phyloP scores from a whole-genome alignment of 441 rosid genomes.

The Erodium texanum region DNA sequence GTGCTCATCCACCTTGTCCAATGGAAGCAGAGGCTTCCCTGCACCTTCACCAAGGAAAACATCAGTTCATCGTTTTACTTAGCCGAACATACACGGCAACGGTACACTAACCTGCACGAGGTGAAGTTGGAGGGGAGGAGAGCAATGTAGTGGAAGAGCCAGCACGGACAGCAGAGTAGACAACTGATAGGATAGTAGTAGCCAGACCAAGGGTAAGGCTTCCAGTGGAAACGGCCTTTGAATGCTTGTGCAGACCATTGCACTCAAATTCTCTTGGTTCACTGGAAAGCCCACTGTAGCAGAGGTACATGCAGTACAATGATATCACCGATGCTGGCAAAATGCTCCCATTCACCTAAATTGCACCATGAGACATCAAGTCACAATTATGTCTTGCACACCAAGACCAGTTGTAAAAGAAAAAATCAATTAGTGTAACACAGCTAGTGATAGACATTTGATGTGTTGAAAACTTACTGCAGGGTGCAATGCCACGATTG shows the following conservation, averaged over 20 bases:
- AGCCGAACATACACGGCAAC: too few species aligned
- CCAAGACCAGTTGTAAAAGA: not conserved
- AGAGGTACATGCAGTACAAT: conserved; percentile 83
- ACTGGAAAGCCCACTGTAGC: conserved; percentile 93
- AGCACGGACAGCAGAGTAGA: conserved; percentile 89
- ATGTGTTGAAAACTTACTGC: conserved; percentile 35
- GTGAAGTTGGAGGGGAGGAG: conserved; percentile 77
- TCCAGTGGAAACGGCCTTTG: conserved; percentile 66
- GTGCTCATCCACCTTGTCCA: conserved; percentile 47
- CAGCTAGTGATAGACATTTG: not conserved
- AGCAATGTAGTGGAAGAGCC: conserved; percentile 87
- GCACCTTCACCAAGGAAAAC: conserved; percentile 27
- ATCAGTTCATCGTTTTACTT: too few species aligned
- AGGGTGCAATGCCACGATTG: conserved; percentile 71
- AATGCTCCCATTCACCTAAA: conserved; percentile 89
- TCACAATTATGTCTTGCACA: not conserved
- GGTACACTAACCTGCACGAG: conserved; percentile 51
- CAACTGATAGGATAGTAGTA: conserved; percentile 78
- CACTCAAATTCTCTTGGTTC: conserved; percentile 83
- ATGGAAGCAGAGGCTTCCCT: conserved; percentile 44
- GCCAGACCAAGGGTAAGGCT: conserved; percentile 88
- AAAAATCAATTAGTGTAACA: too few species aligned
- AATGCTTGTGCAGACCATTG: conserved; percentile 69
- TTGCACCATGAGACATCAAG: conserved; percentile 13
- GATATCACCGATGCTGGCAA: conserved; percentile 97